A percentile compares a stretch with the other conserved stretches of the same genome.
phyloP scores from a whole-genome alignment of 1,284 basidiomycete species.

The Ustilago curta region DNA sequence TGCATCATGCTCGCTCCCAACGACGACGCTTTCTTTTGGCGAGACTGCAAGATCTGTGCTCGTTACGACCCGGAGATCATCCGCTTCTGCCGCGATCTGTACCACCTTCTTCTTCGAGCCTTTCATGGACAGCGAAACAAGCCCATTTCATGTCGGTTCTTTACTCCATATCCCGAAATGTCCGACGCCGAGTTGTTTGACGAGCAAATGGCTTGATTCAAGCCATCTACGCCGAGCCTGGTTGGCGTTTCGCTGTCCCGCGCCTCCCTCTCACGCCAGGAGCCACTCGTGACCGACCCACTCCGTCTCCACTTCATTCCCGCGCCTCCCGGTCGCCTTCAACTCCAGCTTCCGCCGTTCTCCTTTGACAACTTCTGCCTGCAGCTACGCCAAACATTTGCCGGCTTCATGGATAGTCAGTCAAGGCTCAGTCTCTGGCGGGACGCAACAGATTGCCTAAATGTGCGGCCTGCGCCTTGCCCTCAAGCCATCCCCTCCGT shows the following conservation, averaged over 20 bases:
- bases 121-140: constrained; percentile 25
- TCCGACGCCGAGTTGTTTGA: constrained; percentile 13
- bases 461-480: no score
- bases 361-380: no score
- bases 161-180: constrained; percentile 21
- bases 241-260: no score
- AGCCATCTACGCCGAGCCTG: neutral
- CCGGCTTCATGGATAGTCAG: no score
- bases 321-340: no score
- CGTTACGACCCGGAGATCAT: constrained; percentile 38
- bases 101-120: constrained; percentile 23
- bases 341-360: no score
- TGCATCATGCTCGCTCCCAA: constrained; percentile 28
- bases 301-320: no score
- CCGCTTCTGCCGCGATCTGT: constrained; percentile 32
- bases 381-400: no score
- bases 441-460: no score
- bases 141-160: constrained; percentile 22
- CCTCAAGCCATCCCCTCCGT: neutral
- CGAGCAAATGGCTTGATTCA: neutral
- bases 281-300: no score
- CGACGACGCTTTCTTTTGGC: constrained; percentile 32
- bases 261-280: no score
- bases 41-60: constrained; percentile 26
- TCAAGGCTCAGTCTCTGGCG: no score